Conservation (phyloP, 2,329 filamentous ascomycete genomes). For the Aspergillus sp. region DNA sequence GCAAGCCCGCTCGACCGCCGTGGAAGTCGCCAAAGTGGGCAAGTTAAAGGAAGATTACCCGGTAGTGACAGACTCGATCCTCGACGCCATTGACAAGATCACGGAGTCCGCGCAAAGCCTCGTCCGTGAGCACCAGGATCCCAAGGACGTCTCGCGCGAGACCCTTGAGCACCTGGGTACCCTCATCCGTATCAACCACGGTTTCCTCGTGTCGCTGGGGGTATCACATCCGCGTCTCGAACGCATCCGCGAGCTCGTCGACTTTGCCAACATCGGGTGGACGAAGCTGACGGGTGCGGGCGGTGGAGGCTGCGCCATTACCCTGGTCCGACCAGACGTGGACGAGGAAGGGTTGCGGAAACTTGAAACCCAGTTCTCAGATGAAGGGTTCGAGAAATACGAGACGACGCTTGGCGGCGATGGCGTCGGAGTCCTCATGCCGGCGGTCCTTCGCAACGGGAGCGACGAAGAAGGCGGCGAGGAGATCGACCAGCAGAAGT, state of each 20-base stretch:
- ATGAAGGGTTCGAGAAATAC: constrained; percentile 74
- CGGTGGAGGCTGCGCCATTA: constrained; percentile 92
- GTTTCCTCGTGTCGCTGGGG: constrained; percentile 78
- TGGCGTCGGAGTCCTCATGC: constrained; percentile 89
- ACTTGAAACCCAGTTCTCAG: constrained; percentile 57
- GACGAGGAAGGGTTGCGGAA: constrained; percentile 49
- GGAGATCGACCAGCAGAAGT: constrained; percentile 85
- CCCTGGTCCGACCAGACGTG: constrained; percentile 65
- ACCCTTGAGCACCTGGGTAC: constrained; percentile 70
- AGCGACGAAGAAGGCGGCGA: constrained; percentile 74
- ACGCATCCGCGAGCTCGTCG: constrained; percentile 80
- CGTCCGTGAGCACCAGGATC: constrained; percentile 49
- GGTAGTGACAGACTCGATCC: constrained; percentile 66
- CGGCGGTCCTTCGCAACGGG: constrained; percentile 79
- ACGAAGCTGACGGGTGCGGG: constrained; percentile 95
- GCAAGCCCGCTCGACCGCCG: constrained; percentile 74
- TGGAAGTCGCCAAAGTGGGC: constrained; percentile 80
- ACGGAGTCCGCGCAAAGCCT: constrained; percentile 51
- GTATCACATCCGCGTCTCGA: constrained; percentile 93
- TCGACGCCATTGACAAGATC: constrained; percentile 69
- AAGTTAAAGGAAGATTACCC: constrained; percentile 64
- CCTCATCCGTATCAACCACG: constrained; percentile 89
- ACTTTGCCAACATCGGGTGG: constrained; percentile 85
- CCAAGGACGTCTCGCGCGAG: constrained; percentile 56
- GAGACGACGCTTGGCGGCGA: constrained; percentile 86